Evolutionary conservation across 2,329 filamentous ascomycete genomes (phyloP), one percentile per base, ranked within the genome.

Genomic region (Phyllosticta capitalensis): DNA sequence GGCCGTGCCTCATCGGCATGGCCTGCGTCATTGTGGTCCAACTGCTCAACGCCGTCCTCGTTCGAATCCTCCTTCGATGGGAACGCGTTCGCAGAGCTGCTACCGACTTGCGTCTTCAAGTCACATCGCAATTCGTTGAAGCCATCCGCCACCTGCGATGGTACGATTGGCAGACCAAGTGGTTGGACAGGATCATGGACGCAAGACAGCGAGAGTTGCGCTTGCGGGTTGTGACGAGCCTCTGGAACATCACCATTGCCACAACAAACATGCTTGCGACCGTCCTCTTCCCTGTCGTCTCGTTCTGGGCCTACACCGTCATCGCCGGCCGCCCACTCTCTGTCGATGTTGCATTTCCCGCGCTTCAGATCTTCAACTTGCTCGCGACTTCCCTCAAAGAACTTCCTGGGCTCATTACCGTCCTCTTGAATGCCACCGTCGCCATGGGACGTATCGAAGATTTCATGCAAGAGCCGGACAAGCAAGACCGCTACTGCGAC

Each of bases 381-480:
- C 76, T 96, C 10, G 88, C 92, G 65, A 78, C 75, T 1, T 89
- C 85, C 62, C 76, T 96, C 54, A 84, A 86, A 59, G 87, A 91
- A 56, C 74, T 95, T 0, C 92, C 92, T 1, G 78, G 83, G 28
- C 75, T 95, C 9, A 84, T 95, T 51, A 90, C 88, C 0, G 82
- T 87, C 0, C 74, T 92, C 4, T 80, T 95, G 64, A 95, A 95
- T 66, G 89, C 90, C 0, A 85, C 83, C n/a, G 86, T 96, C 19
- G 88, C 91, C 0, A 83, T 95, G 63, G 83, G 82, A 9, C 86
- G 91, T 64, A 90, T 96, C 20, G 88, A 95, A 66, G 81, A 83
- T 21, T 96, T 95, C 74, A 95, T 96, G 89, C 76, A 78, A 0
- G 91, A 96, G 71, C 89, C 89, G 0, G 84, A 96, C 67, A 90